Base-by-base conservation (phyloP, 176 grass and related monocot genomes). In the Cocos nucifera region DNA sequence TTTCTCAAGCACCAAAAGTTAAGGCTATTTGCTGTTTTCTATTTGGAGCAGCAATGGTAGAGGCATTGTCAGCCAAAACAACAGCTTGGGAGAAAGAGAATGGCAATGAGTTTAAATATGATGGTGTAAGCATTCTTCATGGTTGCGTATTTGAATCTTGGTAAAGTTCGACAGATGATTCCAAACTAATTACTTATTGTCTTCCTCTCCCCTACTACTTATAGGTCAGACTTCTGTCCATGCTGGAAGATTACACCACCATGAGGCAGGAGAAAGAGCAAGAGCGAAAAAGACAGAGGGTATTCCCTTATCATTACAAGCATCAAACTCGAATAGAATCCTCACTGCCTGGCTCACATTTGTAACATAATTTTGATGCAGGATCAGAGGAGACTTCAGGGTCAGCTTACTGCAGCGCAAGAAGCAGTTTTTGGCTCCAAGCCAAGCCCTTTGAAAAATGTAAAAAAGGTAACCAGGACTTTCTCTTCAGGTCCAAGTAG, bases 1-100 rank as follows among this genome's bases (percentile, higher is more conserved):
- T 44, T 44, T 44, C 35, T 44, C 10, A 12, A 44, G 10, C 35
- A 12, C 35, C 35, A 44, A 44, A 44, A 44, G 2, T 14, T 44
- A 14, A 44, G 9, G 35, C 35, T 3, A 44, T 44, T 44, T 44
- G 35, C 2, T 20, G 14, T 16, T 2, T 23, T 62, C 9, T 30
- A 15, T 69, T 19, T 14, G 49, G 20, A 49, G 53, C 59, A 94
- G 89, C 78, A 57, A 88, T 94, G 80, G 89, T 73, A 49, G 89
- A 93, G 52, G 32, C 80, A 15, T 59, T 93, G 61, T 56, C 56
- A 1, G 67, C 58, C 8, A 93, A 88, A 82, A 71, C 77, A 2
- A 59, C 61, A 50, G 78, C 78, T 8, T 94, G 89, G 89, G 84
- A 94, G 71, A 76, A 82, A 59, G 89, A 88, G 19, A 79, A 78